A percentile compares a stretch with the other conserved stretches of the same genome.
These are phyloP conservation scores for Xerocomellus dryophilus DNA, from an alignment of 768 basidiomycete species.

Conservation along the genomic window DNA sequence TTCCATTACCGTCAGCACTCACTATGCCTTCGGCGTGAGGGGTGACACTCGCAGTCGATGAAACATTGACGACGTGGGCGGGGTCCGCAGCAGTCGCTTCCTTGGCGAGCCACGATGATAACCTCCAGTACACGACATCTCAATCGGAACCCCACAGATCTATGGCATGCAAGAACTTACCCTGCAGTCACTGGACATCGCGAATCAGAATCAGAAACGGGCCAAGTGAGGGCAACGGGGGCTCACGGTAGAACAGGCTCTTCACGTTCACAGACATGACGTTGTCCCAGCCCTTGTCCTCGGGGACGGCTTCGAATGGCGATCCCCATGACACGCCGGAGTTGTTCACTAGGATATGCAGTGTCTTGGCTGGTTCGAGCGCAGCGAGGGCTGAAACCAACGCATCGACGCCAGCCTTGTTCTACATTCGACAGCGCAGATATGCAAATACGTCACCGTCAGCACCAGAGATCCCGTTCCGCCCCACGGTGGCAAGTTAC, in stretches of 20 bases:
- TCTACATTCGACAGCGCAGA: slow-evolving; percentile 37
- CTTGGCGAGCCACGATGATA: slow-evolving; percentile 57
- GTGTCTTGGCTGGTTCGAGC: slow-evolving; percentile 53
- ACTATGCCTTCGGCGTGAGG: slow-evolving; percentile 48
- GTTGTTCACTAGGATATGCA: slow-evolving; percentile 85
- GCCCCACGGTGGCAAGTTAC: slow-evolving; percentile 26
- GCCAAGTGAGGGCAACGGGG: not conserved
- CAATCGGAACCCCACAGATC: not conserved
- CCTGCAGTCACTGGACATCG: slow-evolving; percentile 41
- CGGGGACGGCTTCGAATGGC: slow-evolving; percentile 65
- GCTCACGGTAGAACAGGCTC: slow-evolving; percentile 75
- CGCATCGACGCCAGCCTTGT: slow-evolving; percentile 74
- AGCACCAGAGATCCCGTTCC: not conserved
- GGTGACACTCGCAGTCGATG: slow-evolving; percentile 61
- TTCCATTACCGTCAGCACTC: slow-evolving; percentile 55
- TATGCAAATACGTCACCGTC: not conserved
- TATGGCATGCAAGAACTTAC: slow-evolving; percentile 22
- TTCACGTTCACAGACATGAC: slow-evolving; percentile 84
- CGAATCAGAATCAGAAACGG: not conserved
- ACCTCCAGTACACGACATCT: slow-evolving; percentile 8
- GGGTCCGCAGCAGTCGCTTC: slow-evolving; percentile 62
- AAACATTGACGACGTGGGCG: slow-evolving; percentile 78
- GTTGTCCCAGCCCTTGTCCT: slow-evolving; percentile 84
- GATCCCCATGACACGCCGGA: slow-evolving; percentile 80
- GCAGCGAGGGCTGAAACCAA: slow-evolving; percentile 66